Base-by-base conservation (phyloP, 106 monocot species). In the Agapanthus africanus region DNA sequence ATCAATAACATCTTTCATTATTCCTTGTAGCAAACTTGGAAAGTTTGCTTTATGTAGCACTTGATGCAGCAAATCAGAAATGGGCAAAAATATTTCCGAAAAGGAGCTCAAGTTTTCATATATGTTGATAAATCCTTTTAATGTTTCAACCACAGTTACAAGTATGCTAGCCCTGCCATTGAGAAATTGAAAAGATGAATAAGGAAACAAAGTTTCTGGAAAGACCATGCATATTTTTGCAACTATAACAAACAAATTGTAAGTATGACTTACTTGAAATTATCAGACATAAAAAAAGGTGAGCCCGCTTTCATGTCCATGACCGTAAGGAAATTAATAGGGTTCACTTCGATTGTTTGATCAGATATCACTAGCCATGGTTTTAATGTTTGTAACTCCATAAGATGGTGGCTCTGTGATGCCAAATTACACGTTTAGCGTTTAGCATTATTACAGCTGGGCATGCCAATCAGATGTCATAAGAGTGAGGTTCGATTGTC, bases 1-100 rank as follows among this genome's bases (percentile, higher is more conserved):
- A 28, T 83, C 73, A 70, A 67, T 46, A 68, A 81, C 70, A 75
- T 77, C 87, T 69, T 77, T 75, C 63, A 99, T 74, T 36, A 75
- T 85, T 62, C n/a, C 40, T 70, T 38, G 75, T 40, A 99, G 68
- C 16, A 63, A 34, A 19, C 70, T 41, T 40, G 90, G 85, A 26
- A 81, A 44, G 33, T 70, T 74, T 11, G 54, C 35, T 46, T 81
- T 73, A 27, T 92, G n/a, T n/a, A n/a, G 71, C 19, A 92, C 67
- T 73, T 81, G 70, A 68, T 74, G 76, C 67, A 92, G 68, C 54
- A 99, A 63, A 41, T 21, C 57, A 74, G 76, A 77, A 41, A 99
- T 62, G 52, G 92, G 92, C 49, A 72, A 49, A 64, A 99, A 99
- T 67, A 99, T 80, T 78, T 93, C 99, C 38, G 99, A 72, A 44